These are phyloP conservation scores for Glomus cerebriforme DNA, from an alignment of 192 early-diverging fungal genomes.

Conservation along the genomic window DNA sequence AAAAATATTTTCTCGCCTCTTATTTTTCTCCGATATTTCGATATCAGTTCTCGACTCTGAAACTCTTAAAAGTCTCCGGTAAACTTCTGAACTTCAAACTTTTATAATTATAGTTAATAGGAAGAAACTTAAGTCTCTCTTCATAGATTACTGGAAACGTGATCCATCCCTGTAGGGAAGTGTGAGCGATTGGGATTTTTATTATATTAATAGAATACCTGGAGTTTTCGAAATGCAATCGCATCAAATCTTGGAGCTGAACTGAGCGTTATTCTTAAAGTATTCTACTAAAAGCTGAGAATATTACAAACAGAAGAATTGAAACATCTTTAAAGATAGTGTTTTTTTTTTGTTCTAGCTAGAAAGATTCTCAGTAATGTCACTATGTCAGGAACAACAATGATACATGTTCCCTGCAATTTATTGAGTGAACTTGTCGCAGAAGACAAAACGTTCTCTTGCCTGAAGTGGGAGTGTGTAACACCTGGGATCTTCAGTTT, in stretches of 20 bases:
- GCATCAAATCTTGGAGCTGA: slow-evolving; percentile 2
- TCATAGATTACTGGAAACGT: slow-evolving; percentile 22
- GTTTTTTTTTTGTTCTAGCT: neutral
- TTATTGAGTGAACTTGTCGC: slow-evolving; percentile 21
- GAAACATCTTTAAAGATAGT: slow-evolving; percentile 4
- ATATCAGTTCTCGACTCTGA: slow-evolving; percentile 3
- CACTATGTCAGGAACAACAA: slow-evolving; percentile 6
- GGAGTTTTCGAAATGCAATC: slow-evolving; percentile 8
- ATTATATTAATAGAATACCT: slow-evolving; percentile 16
- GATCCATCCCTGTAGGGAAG: neutral
- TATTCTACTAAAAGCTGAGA: neutral
- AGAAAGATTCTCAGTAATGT: neutral
- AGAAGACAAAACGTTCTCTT: slow-evolving; percentile 4
- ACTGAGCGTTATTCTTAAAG: slow-evolving; percentile 1
- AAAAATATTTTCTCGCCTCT: too few relatives aligned
- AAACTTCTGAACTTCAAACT: slow-evolving; percentile 5
- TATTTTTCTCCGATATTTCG: too few relatives aligned
- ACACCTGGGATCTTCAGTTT: neutral
- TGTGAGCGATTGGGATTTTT: slow-evolving; percentile 1
- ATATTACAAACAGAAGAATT: neutral
- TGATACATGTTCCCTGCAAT: neutral
- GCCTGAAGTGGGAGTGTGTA: slow-evolving; percentile 22
- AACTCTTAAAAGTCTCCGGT: neutral
- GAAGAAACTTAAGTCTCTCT: slow-evolving; percentile 17
- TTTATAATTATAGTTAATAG: slow-evolving; percentile 1